Conservation (phyloP, 106 monocot species). For the Phalaenopsis equestris region DNA sequence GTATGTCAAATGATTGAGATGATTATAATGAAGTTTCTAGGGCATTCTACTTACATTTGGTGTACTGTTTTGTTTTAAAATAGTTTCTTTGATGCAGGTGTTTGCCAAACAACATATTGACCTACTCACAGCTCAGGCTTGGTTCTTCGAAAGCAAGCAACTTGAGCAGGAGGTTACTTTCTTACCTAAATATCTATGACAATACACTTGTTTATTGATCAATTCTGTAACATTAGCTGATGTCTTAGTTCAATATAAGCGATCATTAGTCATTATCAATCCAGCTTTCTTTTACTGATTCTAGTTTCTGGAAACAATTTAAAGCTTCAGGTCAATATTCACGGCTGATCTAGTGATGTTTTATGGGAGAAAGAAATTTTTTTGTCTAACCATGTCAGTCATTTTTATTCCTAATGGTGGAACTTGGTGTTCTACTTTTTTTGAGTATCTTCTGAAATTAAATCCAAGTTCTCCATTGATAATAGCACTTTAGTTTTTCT, state of each 20-base stretch:
- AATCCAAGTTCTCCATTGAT: too few relatives aligned
- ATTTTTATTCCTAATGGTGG: background rate
- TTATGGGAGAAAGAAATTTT: too few relatives aligned
- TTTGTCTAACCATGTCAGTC: too few relatives aligned
- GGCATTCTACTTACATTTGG: background rate
- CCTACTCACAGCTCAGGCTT: conserved; percentile 70
- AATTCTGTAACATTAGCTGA: background rate
- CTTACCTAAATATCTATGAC: background rate
- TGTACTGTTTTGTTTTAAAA: background rate
- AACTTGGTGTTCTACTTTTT: background rate
- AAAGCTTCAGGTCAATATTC: background rate
- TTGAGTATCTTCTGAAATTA: too few relatives aligned
- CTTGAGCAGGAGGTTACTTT: conserved; percentile 61
- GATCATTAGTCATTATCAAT: background rate
- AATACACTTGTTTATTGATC: too few relatives aligned
- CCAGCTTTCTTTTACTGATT: background rate
- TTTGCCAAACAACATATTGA: conserved; percentile 68
- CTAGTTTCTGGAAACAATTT: background rate
- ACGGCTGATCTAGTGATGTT: too few relatives aligned
- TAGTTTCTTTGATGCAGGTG: conserved; percentile 28
- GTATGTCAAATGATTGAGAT: background rate
- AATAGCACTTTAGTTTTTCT: too few relatives aligned
- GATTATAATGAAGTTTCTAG: background rate
- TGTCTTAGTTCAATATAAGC: background rate
- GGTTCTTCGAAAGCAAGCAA: conserved; percentile 67